Base-by-base conservation (phyloP, 2,329 filamentous ascomycete genomes). In the Fusarium camptoceras region DNA sequence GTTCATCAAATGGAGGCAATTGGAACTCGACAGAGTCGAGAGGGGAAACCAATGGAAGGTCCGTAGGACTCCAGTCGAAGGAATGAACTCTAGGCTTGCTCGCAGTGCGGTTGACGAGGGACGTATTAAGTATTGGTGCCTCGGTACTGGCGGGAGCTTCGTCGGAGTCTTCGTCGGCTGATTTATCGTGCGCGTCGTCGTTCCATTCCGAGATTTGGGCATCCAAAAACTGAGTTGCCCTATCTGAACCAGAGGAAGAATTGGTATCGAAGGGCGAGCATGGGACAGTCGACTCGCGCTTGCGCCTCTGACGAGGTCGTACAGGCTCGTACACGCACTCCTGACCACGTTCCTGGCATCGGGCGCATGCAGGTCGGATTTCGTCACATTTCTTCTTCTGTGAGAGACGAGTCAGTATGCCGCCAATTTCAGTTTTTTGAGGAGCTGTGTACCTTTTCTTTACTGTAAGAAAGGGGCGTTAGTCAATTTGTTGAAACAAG, bases 361-460 rank as follows among this genome's bases (percentile, higher is more conserved):
- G 84, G 24, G 82, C 79, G 71, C 86, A 88, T 47, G 80, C 78
- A 5, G 86, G 86, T 10, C 85, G 83, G 34, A 76, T 78, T 75
- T 88, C 86, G 72, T 88, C 84, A 71, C 86, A 88, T 78, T 88
- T 88, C 76, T 88, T 88, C 76, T 88, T 88, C 86, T 88, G 64
- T 66, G 20, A 22, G 11, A 20, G 39, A 43, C 28, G 20, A 58
- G 61, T 68, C 61, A 71, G 48, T 53, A 34, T 47, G 48, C 42
- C 42, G 25, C 25, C 28, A 39, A 47, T 15, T 42, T 14, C 24
- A 25, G 12, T 15, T 15, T 15, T 20, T 34, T 10, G 24, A 31
- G 27, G 48, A 60, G 22, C 15, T 42, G 39, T 51, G 46, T 42
- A 67, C 85, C 82, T 87, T 87, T 76, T 87, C 85, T 76, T 87